Percentiles rank a stretch among this genome's conserved stretches.
phyloP scores from a whole-genome alignment of 139 green algal species.

The Chlorella ohadii region DNA sequence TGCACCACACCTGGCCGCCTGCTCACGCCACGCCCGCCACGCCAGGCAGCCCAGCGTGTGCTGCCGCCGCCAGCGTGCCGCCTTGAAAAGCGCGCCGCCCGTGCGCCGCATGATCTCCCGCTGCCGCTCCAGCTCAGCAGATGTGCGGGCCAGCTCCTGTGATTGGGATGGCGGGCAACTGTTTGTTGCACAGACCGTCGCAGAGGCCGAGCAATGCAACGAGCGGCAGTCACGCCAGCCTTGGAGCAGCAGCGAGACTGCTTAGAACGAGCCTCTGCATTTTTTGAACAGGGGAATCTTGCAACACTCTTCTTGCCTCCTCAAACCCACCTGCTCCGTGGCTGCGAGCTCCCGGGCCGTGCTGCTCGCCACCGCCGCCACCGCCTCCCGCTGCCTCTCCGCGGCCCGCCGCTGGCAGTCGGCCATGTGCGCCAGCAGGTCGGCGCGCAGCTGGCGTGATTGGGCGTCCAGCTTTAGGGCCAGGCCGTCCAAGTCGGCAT shows the following conservation, averaged over 20 bases:
- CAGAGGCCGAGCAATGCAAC: background rate
- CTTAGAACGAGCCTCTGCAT: too few relatives aligned
- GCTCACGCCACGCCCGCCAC: conserved; percentile 17
- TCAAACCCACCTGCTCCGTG: background rate
- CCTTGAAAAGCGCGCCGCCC: background rate
- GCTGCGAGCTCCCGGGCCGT: background rate
- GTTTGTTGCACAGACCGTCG: background rate
- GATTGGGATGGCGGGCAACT: too few relatives aligned
- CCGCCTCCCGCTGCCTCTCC: background rate
- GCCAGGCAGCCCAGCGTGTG: background rate
- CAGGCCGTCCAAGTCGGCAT: conserved; percentile 9
- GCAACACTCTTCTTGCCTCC: too few relatives aligned
- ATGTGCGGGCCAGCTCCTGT: background rate
- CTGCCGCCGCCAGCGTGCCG: conserved; percentile 6
- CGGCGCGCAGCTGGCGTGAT: background rate
- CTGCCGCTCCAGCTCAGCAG: background rate
- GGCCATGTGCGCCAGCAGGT: conserved; percentile 4
- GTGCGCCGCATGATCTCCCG: background rate
- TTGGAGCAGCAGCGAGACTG: too few relatives aligned
- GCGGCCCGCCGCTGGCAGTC: background rate
- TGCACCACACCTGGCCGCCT: background rate
- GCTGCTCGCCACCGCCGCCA: background rate
- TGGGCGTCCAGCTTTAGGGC: conserved; percentile 18
- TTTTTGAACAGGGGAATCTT: too few relatives aligned
- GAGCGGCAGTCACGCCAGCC: background rate